phyloP scores from a whole-genome alignment of 176 grass and related monocot species.

The Ampelocalamus luodianensis region DNA sequence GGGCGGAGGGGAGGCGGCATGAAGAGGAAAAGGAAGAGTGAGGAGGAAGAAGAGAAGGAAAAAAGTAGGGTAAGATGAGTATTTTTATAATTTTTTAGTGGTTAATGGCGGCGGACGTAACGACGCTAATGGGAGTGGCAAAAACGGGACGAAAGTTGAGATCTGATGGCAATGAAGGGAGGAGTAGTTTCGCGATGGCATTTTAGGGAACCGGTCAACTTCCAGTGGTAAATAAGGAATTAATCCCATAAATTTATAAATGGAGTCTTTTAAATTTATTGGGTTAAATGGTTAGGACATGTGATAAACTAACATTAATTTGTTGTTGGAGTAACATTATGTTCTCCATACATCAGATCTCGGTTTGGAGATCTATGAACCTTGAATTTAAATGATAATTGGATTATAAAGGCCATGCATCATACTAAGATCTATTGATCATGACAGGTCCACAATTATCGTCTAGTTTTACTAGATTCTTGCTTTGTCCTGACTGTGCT shows the following conservation, averaged over 20 bases:
- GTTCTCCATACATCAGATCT: not conserved
- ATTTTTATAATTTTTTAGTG: no score
- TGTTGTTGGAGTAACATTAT: not conserved
- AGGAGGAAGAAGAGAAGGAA: no score
- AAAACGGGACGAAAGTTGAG: no score
- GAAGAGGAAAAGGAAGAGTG: no score
- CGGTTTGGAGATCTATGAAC: not conserved
- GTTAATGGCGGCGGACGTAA: no score
- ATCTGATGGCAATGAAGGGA: no score
- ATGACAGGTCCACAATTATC: not conserved
- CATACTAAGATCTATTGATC: constrained; percentile 17
- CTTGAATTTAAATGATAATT: constrained; percentile 13
- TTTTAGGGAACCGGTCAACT: no score
- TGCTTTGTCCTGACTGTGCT: not conserved
- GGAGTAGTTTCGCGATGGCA: no score
- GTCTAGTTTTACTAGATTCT: constrained; percentile 15
- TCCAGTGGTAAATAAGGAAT: no score
- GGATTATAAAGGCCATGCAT: not conserved
- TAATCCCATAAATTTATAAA: not conserved
- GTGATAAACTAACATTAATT: not conserved
- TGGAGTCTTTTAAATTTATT: not conserved
- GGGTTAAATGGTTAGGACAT: not conserved
- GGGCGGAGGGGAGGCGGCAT: no score
- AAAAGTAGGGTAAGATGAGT: no score
- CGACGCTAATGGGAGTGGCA: no score